Evolutionary conservation across 2,329 filamentous ascomycete species (phyloP).

Genomic region (Aspergillus sp.): DNA sequence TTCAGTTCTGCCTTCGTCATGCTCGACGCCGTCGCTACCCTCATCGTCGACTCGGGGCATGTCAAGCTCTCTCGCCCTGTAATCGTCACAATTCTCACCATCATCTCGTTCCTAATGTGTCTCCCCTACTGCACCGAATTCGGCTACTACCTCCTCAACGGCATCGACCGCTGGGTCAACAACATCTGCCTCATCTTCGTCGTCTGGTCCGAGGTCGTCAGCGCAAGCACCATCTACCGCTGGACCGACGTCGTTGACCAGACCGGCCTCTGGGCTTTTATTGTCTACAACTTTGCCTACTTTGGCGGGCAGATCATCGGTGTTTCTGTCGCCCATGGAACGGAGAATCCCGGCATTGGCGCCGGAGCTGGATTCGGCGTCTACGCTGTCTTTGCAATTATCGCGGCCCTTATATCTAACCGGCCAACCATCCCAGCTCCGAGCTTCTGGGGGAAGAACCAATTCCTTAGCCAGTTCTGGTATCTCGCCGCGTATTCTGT

Average conservation of each 20-base stretch:
- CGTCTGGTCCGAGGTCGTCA: constrained; percentile 56
- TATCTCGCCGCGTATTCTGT: constrained; percentile 60
- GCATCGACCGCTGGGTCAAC: constrained; percentile 58
- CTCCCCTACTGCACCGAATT: constrained; percentile 60
- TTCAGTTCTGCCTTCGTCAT: constrained; percentile 61
- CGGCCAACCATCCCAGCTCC: constrained; percentile 45
- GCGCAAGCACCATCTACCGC: constrained; percentile 56
- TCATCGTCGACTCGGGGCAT: constrained; percentile 53
- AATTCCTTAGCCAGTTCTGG: constrained; percentile 48
- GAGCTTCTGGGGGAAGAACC: constrained; percentile 44
- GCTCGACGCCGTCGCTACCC: constrained; percentile 57
- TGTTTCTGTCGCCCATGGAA: constrained; percentile 49
- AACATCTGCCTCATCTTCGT: constrained; percentile 59
- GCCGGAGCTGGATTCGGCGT: constrained; percentile 55
- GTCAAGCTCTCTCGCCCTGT: constrained; percentile 46
- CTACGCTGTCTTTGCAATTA: constrained; percentile 46
- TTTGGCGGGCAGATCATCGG: constrained; percentile 56
- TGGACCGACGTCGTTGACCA: constrained; percentile 55
- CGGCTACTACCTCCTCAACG: constrained; percentile 56
- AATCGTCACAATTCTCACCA: constrained; percentile 52
- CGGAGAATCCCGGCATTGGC: constrained; percentile 43
- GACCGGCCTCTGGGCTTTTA: constrained; percentile 49
- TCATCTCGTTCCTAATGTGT: constrained; percentile 55
- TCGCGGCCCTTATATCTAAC: constrained; percentile 25
- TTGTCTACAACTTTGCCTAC: constrained; percentile 55